A percentile compares a stretch with the other conserved stretches of the same genome.
Evolutionary conservation across 768 basidiomycete genomes (phyloP).

Genomic region (Udeniomyces megalosporus): DNA sequence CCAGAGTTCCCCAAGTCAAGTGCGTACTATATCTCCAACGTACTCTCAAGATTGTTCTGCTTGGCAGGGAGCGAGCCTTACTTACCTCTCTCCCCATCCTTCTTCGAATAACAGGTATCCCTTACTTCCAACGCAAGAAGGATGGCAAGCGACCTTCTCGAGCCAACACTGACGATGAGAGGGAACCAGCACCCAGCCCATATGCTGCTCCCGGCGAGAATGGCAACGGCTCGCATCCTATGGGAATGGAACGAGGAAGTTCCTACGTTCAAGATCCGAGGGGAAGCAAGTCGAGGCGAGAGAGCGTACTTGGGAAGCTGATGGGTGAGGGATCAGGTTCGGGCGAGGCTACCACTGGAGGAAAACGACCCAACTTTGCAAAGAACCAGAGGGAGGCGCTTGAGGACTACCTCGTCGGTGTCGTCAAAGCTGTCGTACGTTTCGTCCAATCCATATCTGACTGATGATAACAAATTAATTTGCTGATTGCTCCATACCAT

Average conservation of each 20-base stretch:
- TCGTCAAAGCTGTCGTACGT: conserved; percentile 77
- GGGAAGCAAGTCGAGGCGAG: no score
- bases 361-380: conserved; percentile 52
- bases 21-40: conserved; percentile 12
- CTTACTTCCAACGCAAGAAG: conserved; percentile 50
- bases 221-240: no score
- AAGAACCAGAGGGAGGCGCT: conserved; percentile 62
- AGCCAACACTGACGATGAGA: not conserved
- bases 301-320: no score
- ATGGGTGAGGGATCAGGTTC: no score
- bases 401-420: conserved; percentile 70
- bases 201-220: no score
- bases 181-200: no score
- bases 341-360: conserved; percentile 33
- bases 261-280: no score
- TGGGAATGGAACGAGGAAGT: no score
- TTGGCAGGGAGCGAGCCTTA: not conserved
- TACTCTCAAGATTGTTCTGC: not conserved
- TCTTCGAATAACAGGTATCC: conserved; percentile 52
- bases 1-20: conserved; percentile 79
- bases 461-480: no score
- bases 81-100: not conserved
- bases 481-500: not conserved
- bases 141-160: not conserved
- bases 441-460: no score